A percentile compares a stretch with the other conserved stretches of the same genome.
These are phyloP conservation scores for Byssoonygena ceratinophila DNA, from an alignment of 2,329 filamentous ascomycete genomes.

Conservation along the genomic window DNA sequence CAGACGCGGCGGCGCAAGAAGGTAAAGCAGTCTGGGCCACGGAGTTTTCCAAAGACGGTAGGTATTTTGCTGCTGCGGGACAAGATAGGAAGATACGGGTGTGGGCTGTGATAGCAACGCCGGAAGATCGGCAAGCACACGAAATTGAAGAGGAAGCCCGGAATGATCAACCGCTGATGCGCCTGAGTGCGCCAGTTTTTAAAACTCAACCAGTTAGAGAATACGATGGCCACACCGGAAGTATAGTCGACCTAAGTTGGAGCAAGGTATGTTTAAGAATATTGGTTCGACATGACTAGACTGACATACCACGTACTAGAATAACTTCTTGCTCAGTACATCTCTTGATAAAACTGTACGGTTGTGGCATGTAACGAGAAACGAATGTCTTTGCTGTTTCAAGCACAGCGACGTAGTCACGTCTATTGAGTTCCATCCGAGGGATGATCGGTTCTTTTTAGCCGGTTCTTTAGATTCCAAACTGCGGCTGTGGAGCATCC, in stretches of 20 bases:
- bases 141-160: constrained; percentile 55
- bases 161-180: constrained; percentile 45
- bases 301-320: constrained; percentile 37
- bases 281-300: not conserved
- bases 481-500: constrained; percentile 88
- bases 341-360: constrained; percentile 98
- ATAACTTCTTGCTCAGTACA: constrained; percentile 89
- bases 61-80: constrained; percentile 81
- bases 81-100: constrained; percentile 77
- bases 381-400: constrained; percentile 84
- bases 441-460: constrained; percentile 91
- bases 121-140: constrained; percentile 64
- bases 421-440: constrained; percentile 86
- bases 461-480: constrained; percentile 85
- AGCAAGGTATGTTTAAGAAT: constrained; percentile 54
- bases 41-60: constrained; percentile 86
- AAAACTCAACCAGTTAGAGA: constrained; percentile 65
- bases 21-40: constrained; percentile 75
- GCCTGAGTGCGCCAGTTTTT: constrained; percentile 83
- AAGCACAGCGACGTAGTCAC: constrained; percentile 93
- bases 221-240: constrained; percentile 72
- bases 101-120: constrained; percentile 75
- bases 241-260: constrained; percentile 88
- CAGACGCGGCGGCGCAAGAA: constrained; percentile 24
- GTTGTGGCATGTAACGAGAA: constrained; percentile 78